A percentile compares a stretch with the other conserved stretches of the same genome.
Evolutionary conservation across 495 filamentous ascomycete genomes (phyloP).

Genomic region (Immersiella caudata): DNA sequence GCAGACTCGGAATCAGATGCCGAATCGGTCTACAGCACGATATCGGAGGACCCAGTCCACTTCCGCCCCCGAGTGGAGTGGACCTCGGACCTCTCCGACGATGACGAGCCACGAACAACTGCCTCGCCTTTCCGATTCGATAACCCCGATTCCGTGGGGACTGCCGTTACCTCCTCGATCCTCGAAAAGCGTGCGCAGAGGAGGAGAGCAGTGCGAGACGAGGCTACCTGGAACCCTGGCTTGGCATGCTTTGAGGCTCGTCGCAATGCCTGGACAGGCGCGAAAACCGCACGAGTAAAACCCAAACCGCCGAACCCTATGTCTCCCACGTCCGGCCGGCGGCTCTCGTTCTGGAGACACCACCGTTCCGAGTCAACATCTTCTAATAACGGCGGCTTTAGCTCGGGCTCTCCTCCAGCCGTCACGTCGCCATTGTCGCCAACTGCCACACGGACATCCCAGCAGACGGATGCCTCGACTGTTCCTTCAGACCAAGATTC

Average conservation of each 20-base stretch:
- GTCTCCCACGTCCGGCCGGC: slow-evolving; percentile 37
- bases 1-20: slow-evolving; percentile 46
- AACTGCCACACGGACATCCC: slow-evolving; percentile 28
- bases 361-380: slow-evolving; percentile 39
- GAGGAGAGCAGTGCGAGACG: slow-evolving; percentile 66
- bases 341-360: slow-evolving; percentile 34
- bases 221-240: slow-evolving; percentile 83
- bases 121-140: slow-evolving; percentile 65
- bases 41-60: slow-evolving; percentile 47
- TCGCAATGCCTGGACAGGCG: slow-evolving; percentile 88
- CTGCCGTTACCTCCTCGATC: slow-evolving; percentile 41
- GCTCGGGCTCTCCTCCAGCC: slow-evolving; percentile 25
- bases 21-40: slow-evolving; percentile 49
- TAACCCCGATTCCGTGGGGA: slow-evolving; percentile 61
- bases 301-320: slow-evolving; percentile 33
- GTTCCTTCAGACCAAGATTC: slow-evolving; percentile 30
- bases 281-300: slow-evolving; percentile 53
- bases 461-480: slow-evolving; percentile 24
- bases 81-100: slow-evolving; percentile 51
- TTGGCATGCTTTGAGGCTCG: slow-evolving; percentile 72
- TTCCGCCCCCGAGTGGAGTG: slow-evolving; percentile 50
- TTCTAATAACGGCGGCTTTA: slow-evolving; percentile 25
- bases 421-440: slow-evolving; percentile 31
- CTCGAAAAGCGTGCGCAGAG: slow-evolving; percentile 58
- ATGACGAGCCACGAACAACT: slow-evolving; percentile 34